A percentile compares a stretch with the other conserved stretches of the same genome.
phyloP scores from a whole-genome alignment of 257 asterid genomes.

The Ilex asprella region DNA sequence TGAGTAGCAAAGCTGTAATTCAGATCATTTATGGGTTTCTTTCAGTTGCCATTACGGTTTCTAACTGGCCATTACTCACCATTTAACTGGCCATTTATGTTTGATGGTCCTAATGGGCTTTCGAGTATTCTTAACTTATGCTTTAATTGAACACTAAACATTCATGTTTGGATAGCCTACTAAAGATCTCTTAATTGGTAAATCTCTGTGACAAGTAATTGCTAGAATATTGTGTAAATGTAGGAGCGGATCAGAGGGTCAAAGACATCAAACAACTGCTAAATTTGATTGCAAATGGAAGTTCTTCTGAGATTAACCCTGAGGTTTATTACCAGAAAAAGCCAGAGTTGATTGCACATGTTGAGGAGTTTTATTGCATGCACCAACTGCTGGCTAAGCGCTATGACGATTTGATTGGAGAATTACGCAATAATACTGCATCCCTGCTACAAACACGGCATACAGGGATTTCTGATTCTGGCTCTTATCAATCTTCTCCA shows the following conservation, averaged over 20 bases:
- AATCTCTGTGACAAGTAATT: neutral
- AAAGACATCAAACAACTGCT: constrained; percentile 34
- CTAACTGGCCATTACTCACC: no score
- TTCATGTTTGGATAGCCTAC: neutral
- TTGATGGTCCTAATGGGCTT: neutral
- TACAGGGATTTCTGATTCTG: constrained; percentile 13
- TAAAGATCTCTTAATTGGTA: neutral
- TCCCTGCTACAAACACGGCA: constrained; percentile 11
- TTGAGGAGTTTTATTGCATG: constrained; percentile 41
- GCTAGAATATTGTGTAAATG: constrained; percentile 7
- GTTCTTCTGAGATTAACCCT: constrained; percentile 14
- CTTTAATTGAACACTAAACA: neutral
- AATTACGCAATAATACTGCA: constrained; percentile 6
- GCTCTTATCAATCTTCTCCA: constrained; percentile 17
- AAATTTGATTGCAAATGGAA: constrained; percentile 26
- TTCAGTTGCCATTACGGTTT: neutral
- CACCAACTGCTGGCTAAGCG: constrained; percentile 46
- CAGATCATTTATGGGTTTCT: neutral
- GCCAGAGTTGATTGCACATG: constrained; percentile 36
- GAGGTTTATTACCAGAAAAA: constrained; percentile 16
- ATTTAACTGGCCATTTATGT: neutral
- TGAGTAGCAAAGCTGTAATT: constrained; percentile 13
- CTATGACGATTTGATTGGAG: constrained; percentile 29
- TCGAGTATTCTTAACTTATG: no score
- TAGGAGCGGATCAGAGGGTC: constrained; percentile 44